Base-by-base conservation (phyloP, 140 eudicot genomes). In the Cichorium intybus region DNA sequence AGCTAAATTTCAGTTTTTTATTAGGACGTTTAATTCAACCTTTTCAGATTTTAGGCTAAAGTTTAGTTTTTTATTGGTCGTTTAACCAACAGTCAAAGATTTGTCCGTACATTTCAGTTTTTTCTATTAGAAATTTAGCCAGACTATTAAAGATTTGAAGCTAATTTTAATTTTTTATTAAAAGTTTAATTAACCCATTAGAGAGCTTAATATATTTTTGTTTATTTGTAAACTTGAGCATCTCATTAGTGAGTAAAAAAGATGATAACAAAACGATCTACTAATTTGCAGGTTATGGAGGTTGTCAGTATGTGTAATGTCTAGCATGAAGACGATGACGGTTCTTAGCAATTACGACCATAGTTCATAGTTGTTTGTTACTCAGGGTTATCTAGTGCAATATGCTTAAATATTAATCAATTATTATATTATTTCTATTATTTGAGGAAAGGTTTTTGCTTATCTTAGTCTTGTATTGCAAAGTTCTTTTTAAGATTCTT, bases 211-310 rank as follows among this genome's bases (percentile, higher is more conserved):
- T 39, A 3, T 43, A 43, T 43, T 43, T 31, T 43, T 43, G 1
- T 43, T 15, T 43, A 43, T 15, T 43, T 14, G 49, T 2, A 35
- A 9, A 39, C 43, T 35, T 11, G 2, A 43, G 12, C 16, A 39
- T 39, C 16, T 12, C 5, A 7, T 9, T 8, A 34, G 41, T 7
- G 7, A 6, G 12, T 34, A 34, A 34, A 37, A n/a, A n/a, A n/a
- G n/a, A 37, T 37, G 49, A 43, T 43, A 2, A 43, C 15, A 43
- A 43, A 43, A 43, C 7, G 3, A 3, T 74, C 41, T 34, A 20
- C 62, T 58, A 3, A 23, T 35, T 60, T 80, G 72, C 91, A 86
- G 95, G 97, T 72, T 86, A 86, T 83, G 87, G 81, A 34, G 79
- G 85, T 57, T 89, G 97, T 70, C 72, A 49, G 12, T 89, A 83